Base-by-base conservation (phyloP, 192 early-diverging fungal genomes). In the Funneliformis mosseae region DNA sequence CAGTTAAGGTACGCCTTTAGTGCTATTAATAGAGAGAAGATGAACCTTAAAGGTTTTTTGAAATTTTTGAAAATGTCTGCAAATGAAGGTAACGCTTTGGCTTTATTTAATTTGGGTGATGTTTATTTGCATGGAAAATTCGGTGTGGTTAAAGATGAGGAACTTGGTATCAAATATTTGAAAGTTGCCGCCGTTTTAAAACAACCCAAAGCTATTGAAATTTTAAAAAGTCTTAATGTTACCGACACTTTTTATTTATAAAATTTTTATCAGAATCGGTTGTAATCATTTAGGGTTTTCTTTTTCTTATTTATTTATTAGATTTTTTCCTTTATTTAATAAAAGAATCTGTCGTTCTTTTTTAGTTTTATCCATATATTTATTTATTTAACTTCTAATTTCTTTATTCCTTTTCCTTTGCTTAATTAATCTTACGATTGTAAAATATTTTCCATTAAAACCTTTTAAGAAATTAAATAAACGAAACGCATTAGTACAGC, bases 171-270 rank as follows among this genome's bases (percentile, higher is more conserved):
- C 42, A 33, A 41, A 43, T 70, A 42, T 70, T 70, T 42, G 1
- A 70, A 70, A 39, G 39, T 42, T 10, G 68, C 68, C 2, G 68
- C 68, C 4, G 33, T 70, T 18, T 21, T 39, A 42, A 39, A 39
- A 18, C 68, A 70, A 23, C 21, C 28, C 42, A 70, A 70, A 70
- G 28, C 68, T 39, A 21, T 70, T 41, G 38, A 70, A 94, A 97
- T 6, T 39, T 41, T 70, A 12, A 70, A 42, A 21, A 70, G 18
- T 33, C 39, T 33, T n/a, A 43, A 70, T 8, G 21, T 70, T 42
- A n/a, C 16, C 5, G 50, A 55, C 18, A 18, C 50, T 5, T 55
- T 55, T 55, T 55, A 55, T 18, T 18, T 55, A 55, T 55, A 55
- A 18, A 55, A 18, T 55, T 55, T 50, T 33, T 33, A 33, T 33